These are phyloP conservation scores for Talinum fruticosum DNA, from an alignment of 148 eudicot species.

Conservation along the genomic window DNA sequence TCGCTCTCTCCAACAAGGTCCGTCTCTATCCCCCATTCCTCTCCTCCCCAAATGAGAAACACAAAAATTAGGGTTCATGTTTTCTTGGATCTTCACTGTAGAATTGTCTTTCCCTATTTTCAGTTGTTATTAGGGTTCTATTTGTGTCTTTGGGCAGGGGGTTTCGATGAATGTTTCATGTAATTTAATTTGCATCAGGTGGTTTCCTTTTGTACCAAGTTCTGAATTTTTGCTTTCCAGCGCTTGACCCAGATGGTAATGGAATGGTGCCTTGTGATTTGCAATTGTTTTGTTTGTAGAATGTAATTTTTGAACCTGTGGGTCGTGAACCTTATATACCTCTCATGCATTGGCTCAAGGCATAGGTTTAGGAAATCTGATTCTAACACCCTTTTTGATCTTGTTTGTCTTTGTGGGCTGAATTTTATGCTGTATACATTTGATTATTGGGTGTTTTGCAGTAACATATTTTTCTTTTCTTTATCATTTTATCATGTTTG, in stretches of 20 bases:
- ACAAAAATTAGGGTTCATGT: not conserved
- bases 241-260: not conserved
- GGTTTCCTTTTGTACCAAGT: not conserved
- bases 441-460: not conserved
- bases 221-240: no score
- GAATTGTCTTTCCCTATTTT: not conserved
- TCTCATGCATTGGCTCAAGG: not conserved
- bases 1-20: slow-evolving; percentile 72
- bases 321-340: not conserved
- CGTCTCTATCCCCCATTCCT: not conserved
- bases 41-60: not conserved
- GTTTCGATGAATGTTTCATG: not conserved
- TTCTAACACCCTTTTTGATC: slow-evolving; percentile 3
- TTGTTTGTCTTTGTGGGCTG: slow-evolving; percentile 1
- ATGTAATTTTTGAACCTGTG: not conserved
- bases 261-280: no score
- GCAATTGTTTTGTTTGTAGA: not conserved
- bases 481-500: slow-evolving; percentile 20
- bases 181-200: not conserved
- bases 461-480: slow-evolving; percentile 5
- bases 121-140: not conserved
- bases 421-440: not conserved
- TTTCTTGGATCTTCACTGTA: not conserved
- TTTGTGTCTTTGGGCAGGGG: not conserved
- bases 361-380: not conserved